Conservation (phyloP, 2,329 filamentous ascomycete genomes). For the Xylariaceae sp. region DNA sequence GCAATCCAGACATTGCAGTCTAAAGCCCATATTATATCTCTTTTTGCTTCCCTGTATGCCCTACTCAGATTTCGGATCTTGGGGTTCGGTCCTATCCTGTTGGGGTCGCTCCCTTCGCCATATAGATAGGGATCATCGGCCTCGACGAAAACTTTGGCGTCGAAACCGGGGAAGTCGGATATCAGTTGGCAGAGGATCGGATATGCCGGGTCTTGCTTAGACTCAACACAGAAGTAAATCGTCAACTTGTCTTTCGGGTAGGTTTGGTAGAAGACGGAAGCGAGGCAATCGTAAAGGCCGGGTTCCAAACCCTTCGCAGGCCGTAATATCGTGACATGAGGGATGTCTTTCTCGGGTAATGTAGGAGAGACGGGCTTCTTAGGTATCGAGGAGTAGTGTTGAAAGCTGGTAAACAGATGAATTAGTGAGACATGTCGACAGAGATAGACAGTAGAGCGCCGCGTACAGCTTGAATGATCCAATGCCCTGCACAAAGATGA, state of each 20-base stretch:
- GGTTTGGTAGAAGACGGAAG: constrained; percentile 75
- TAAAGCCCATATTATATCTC: constrained; percentile 88
- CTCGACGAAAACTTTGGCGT: constrained; percentile 74
- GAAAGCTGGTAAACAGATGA: constrained; percentile 39
- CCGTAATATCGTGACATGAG: constrained; percentile 84
- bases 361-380: constrained; percentile 48
- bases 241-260: constrained; percentile 76
- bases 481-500: constrained; percentile 52
- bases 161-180: constrained; percentile 65
- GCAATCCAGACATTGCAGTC: constrained; percentile 97
- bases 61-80: constrained; percentile 97
- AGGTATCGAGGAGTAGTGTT: constrained; percentile 48
- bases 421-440: neutral
- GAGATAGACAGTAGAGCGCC: too few relatives aligned
- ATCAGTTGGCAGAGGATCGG: constrained; percentile 69
- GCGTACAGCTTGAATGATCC: constrained; percentile 55
- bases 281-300: constrained; percentile 85
- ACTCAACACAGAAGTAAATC: constrained; percentile 77
- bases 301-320: constrained; percentile 92
- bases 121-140: constrained; percentile 71
- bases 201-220: constrained; percentile 70
- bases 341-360: constrained; percentile 53
- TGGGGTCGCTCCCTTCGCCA: constrained; percentile 43
- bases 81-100: constrained; percentile 85
- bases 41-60: constrained; percentile 82